Evolutionary conservation across 148 eudicot species (phyloP).

Genomic region (Cornus suecica): DNA sequence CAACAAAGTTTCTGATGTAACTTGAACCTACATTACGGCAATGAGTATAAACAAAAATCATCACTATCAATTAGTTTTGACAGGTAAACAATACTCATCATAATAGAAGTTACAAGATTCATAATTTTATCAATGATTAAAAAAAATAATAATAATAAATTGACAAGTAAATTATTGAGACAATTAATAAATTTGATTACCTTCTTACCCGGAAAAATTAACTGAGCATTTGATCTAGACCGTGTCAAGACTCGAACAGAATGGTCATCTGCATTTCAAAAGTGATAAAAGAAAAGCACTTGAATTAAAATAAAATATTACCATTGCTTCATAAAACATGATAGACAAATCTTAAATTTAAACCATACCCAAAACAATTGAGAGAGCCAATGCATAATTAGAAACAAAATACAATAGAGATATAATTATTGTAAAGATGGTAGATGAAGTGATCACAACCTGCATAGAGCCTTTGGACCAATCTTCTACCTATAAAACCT

Average conservation of each 20-base stretch:
- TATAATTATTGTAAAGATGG: background rate
- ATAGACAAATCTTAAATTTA: background rate
- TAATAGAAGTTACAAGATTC: no score
- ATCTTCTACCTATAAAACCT: conserved; percentile 82
- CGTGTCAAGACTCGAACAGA: conserved; percentile 78
- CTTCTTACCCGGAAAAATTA: conserved; percentile 99
- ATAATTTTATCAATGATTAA: background rate
- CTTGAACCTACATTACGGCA: no score
- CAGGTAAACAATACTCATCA: background rate
- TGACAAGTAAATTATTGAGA: background rate
- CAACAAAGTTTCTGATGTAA: background rate
- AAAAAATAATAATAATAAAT: no score
- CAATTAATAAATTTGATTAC: conserved; percentile 43
- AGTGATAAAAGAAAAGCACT: conserved; percentile 9
- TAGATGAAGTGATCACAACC: conserved; percentile 33
- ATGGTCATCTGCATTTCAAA: conserved; percentile 63
- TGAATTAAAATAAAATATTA: no score
- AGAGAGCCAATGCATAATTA: background rate
- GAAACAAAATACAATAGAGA: background rate
- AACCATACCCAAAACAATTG: background rate
- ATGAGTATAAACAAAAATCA: background rate
- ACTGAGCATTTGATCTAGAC: conserved; percentile 72
- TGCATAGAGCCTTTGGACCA: conserved; percentile 77
- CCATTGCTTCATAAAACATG: background rate
- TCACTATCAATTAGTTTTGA: background rate